Evolutionary conservation across 2,329 filamentous ascomycete species (phyloP).

Genomic region (Chlorencoelia australis): DNA sequence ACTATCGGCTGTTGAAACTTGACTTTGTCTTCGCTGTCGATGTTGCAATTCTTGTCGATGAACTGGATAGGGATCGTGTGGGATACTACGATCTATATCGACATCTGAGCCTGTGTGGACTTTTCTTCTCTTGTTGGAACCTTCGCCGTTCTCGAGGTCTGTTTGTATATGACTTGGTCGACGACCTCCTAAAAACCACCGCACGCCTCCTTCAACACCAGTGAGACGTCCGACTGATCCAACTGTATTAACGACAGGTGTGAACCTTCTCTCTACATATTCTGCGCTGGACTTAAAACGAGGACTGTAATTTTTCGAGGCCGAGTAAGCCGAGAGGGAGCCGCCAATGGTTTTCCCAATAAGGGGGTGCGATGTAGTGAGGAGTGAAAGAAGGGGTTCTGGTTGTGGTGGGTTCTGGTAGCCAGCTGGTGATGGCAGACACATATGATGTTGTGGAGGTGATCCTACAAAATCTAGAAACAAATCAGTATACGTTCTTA

Average conservation of each 20-base stretch:
- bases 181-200: slow-evolving; percentile 65
- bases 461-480: slow-evolving; percentile 55
- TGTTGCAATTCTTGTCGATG: slow-evolving; percentile 22
- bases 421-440: slow-evolving; percentile 27
- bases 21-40: slow-evolving; percentile 20
- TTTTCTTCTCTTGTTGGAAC: slow-evolving; percentile 49
- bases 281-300: slow-evolving; percentile 83
- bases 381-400: slow-evolving; percentile 75
- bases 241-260: slow-evolving; percentile 77
- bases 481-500: slow-evolving; percentile 2
- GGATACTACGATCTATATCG: slow-evolving; percentile 25
- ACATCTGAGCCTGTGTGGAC: slow-evolving; percentile 34
- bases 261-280: slow-evolving; percentile 80
- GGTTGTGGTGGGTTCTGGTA: slow-evolving; percentile 32
- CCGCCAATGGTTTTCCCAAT: slow-evolving; percentile 77
- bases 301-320: slow-evolving; percentile 83
- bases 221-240: slow-evolving; percentile 75
- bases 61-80: slow-evolving; percentile 22
- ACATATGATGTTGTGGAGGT: slow-evolving; percentile 33
- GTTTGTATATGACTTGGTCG: slow-evolving; percentile 27
- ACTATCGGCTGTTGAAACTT: slow-evolving; percentile 49
- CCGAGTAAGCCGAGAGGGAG: slow-evolving; percentile 75
- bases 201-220: slow-evolving; percentile 76
- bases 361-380: slow-evolving; percentile 81
- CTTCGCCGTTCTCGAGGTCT: slow-evolving; percentile 37